Conservation (phyloP, 257 asterid species). For the Leptodermis oblonga region DNA sequence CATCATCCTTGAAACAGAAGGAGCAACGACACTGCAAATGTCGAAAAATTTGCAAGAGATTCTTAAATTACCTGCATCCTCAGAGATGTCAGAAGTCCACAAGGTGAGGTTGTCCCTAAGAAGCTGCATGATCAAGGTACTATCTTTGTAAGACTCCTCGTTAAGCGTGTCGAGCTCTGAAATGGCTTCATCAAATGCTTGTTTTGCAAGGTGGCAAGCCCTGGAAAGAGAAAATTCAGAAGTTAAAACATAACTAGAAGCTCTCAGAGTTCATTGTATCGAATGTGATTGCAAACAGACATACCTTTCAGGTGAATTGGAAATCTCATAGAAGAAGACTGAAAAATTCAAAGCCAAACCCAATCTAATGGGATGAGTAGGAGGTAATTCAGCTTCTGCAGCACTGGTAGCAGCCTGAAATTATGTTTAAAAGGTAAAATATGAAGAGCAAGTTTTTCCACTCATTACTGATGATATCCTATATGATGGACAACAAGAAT, state of each 20-base stretch:
- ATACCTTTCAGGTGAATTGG: constrained; percentile 86
- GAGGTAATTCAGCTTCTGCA: constrained; percentile 78
- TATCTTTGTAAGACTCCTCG: constrained; percentile 91
- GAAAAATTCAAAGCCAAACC: constrained; percentile 91
- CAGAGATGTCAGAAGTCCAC: constrained; percentile 87
- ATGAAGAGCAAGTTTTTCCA: neutral
- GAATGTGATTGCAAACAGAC: constrained; percentile 1
- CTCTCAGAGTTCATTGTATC: neutral
- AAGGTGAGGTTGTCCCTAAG: constrained; percentile 86
- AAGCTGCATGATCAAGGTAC: constrained; percentile 91
- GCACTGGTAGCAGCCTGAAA: constrained; percentile 66
- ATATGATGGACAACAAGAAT: neutral
- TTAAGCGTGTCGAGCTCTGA: constrained; percentile 77
- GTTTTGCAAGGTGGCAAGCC: constrained; percentile 95
- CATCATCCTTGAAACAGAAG: constrained; percentile 7
- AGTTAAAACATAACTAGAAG: constrained; percentile 7
- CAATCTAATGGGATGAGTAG: constrained; percentile 91
- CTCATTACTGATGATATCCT: constrained; percentile 3
- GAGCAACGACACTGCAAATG: neutral
- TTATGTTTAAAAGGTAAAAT: constrained; percentile 2
- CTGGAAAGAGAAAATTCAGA: constrained; percentile 30
- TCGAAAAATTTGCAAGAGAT: neutral
- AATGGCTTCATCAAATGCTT: constrained; percentile 95
- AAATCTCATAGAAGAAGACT: constrained; percentile 85
- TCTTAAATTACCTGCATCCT: constrained; percentile 57